Base-by-base conservation (phyloP, 2,329 filamentous ascomycete species). In the Lachnellula occidentalis region DNA sequence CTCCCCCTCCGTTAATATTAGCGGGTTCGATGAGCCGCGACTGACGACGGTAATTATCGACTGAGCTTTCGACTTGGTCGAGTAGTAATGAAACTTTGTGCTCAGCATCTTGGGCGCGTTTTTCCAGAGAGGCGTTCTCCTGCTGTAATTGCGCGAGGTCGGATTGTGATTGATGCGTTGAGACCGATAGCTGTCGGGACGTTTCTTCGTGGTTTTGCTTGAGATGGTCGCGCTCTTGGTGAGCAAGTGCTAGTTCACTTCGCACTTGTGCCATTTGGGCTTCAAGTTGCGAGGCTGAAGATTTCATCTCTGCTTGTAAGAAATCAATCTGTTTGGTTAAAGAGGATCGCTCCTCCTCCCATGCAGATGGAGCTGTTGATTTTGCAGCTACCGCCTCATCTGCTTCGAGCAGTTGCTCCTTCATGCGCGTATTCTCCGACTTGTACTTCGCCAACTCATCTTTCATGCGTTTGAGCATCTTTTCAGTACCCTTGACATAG, bases 381-480 rank as follows among this genome's bases (percentile, higher is more conserved):
- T 63, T 67, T 36, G 67, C 70, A 48, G 76, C 70, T 37, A 73
- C 66, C 62, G 71, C 79, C 62, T 79, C 83, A 70, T 82, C 85
- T 51, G 85, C 76, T 51, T 81, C 78, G 37, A 87, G 80, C n/a
- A 96, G 76, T 66, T 96, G 90, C 46, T 84, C 81, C 71, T 94
- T 92, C 41, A 99, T 77, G 57, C 88, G 87, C 17, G 79, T 76
- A 66, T 96, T 96, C 58, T 94, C 88, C 12, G 83, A 74, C 78
- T 97, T 97, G 74, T 95, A 94, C 55, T 91, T 89, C 52, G 87
- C 80, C n/a, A 99, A 78, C 73, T 99, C 94, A 66, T 96, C 91
- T 76, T 97, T 97, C 79, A 99, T 92, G 71, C 95, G 92, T 72
- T 94, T 92, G 48, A 99, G 82, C 91, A 99, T 96, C 80, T 96